A percentile compares a stretch with the other conserved stretches of the same genome.
Conservation (phyloP, 2,329 filamentous ascomycete genomes). For the Grosmannia penicillata region DNA sequence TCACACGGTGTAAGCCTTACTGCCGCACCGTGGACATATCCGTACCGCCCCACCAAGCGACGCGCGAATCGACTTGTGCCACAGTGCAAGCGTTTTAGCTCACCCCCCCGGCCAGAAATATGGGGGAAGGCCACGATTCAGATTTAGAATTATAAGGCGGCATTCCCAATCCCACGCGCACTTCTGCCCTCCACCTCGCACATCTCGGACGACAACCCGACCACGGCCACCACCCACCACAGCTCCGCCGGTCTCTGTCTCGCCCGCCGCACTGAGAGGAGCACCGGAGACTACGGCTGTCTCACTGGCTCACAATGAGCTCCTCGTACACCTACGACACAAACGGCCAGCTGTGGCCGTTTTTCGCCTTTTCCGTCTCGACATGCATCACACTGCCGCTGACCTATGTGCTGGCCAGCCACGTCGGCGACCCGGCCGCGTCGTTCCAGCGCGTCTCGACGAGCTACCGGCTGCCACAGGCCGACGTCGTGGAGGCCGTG, state of each 20-base stretch:
- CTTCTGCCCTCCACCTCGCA: background rate
- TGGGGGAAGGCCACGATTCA: conserved; percentile 3
- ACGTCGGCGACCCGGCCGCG: conserved; percentile 61
- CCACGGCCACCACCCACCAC: background rate
- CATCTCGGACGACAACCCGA: background rate
- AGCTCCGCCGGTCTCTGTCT: no score
- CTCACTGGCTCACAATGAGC: conserved; percentile 47
- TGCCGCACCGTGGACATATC: background rate
- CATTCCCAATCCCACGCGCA: no score
- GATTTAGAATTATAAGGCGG: background rate
- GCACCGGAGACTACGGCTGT: background rate
- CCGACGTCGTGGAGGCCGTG: conserved; percentile 66
- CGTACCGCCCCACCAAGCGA: no score
- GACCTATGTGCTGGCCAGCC: conserved; percentile 75
- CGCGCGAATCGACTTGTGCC: background rate
- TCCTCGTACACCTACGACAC: conserved; percentile 98
- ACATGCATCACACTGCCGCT: conserved; percentile 79
- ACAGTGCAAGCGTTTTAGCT: background rate
- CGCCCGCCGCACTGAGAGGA: no score
- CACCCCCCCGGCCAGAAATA: background rate
- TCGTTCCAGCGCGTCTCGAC: conserved; percentile 72
- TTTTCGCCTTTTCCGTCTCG: conserved; percentile 88
- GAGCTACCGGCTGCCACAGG: conserved; percentile 68
- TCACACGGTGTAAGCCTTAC: background rate
- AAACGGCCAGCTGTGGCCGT: conserved; percentile 96